A percentile compares a stretch with the other conserved stretches of the same genome.
These are phyloP conservation scores for Fonsecaea pugnacius DNA, from an alignment of 2,329 filamentous ascomycete species.

Conservation along the genomic window DNA sequence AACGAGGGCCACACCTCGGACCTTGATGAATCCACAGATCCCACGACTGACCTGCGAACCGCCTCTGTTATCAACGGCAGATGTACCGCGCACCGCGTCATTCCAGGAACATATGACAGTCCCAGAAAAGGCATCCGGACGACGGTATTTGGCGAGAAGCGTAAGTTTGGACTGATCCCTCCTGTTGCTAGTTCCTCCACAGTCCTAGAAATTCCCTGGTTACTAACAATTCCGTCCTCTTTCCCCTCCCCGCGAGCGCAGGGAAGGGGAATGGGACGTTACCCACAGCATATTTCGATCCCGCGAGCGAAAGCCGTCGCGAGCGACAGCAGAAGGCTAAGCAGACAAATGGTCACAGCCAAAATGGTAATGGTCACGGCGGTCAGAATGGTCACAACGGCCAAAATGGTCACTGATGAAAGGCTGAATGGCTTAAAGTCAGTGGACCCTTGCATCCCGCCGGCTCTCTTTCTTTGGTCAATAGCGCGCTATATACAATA, in stretches of 20 bases:
- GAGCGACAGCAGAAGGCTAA: slow-evolving; percentile 1
- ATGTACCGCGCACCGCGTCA: slow-evolving; percentile 49
- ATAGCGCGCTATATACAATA: no score
- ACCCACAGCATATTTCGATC: slow-evolving; percentile 31
- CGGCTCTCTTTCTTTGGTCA: no score
- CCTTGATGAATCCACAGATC: not conserved
- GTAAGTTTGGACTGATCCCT: not conserved
- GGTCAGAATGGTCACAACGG: no score
- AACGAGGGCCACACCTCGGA: not conserved
- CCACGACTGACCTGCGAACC: not conserved
- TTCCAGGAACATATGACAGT: slow-evolving; percentile 48
- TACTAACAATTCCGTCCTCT: not conserved
- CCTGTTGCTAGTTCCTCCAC: not conserved
- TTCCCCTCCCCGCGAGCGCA: no score
- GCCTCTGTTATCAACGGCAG: slow-evolving; percentile 25
- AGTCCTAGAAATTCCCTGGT: not conserved
- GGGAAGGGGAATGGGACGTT: not conserved
- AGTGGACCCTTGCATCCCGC: no score
- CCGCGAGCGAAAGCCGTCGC: slow-evolving; percentile 34
- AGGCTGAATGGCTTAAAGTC: no score
- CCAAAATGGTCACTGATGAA: no score
- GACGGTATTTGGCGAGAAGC: slow-evolving; percentile 53
- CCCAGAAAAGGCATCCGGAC: slow-evolving; percentile 48
- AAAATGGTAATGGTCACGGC: no score
- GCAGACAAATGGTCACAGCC: no score